Evolutionary conservation across 108 stramenopile species (phyloP).

Genomic region (Bacterosira constricta): DNA sequence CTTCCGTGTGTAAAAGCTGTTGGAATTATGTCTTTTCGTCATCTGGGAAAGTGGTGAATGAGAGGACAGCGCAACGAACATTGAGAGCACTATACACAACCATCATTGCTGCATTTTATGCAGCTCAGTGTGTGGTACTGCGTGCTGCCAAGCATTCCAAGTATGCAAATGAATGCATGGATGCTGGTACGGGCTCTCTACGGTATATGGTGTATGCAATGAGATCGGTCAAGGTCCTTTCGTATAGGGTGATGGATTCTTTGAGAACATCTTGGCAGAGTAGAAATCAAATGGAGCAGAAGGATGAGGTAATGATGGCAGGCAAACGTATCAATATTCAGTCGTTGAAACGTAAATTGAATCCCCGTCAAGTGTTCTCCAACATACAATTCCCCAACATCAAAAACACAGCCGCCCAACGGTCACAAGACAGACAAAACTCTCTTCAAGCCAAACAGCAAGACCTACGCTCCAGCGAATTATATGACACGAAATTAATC

Average conservation of each 20-base stretch:
- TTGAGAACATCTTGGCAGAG: background rate
- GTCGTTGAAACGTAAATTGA: slow-evolving; percentile 3
- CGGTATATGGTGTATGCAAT: slow-evolving; percentile 36
- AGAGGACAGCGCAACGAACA: slow-evolving; percentile 5
- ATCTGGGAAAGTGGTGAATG: background rate
- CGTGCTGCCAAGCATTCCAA: slow-evolving; percentile 24
- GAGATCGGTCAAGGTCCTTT: slow-evolving; percentile 30
- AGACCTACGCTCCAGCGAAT: slow-evolving; percentile 8
- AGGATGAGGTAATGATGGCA: background rate
- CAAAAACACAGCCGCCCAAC: background rate
- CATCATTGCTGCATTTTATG: slow-evolving; percentile 17
- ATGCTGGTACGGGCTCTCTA: slow-evolving; percentile 29
- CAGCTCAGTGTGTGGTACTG: slow-evolving; percentile 12
- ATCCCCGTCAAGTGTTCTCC: slow-evolving; percentile 17
- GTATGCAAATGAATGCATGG: slow-evolving; percentile 28
- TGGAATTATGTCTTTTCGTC: slow-evolving; percentile 20
- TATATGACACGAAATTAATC: slow-evolving; percentile 34
- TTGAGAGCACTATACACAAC: slow-evolving; percentile 13
- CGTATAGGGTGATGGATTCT: slow-evolving; percentile 7
- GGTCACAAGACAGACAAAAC: background rate
- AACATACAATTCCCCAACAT: too few relatives aligned
- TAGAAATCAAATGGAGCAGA: background rate
- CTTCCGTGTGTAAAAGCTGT: slow-evolving; percentile 11
- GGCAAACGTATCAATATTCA: background rate
- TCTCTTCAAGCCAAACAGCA: slow-evolving; percentile 19